phyloP scores from a whole-genome alignment of 1,284 basidiomycete species.

The Ustilago shanxiensis region DNA sequence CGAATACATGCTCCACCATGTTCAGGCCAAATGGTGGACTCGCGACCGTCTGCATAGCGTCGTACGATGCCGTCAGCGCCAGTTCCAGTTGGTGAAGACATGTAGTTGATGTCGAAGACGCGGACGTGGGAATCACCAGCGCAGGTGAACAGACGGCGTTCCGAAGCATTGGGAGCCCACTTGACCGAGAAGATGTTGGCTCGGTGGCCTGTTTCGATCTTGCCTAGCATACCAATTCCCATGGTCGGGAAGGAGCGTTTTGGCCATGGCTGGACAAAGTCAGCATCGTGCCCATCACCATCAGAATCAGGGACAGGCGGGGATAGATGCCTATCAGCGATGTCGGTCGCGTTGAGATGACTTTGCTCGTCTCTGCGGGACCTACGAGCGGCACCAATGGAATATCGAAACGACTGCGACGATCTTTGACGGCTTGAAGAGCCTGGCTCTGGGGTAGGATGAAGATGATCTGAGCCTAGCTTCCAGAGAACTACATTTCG shows the following conservation, averaged over 20 bases:
- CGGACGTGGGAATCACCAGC: constrained; percentile 85
- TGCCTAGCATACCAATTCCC: constrained; percentile 35
- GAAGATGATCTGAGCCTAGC: constrained; percentile 72
- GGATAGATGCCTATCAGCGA: too few relatives aligned
- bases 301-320: constrained; percentile 67
- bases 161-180: constrained; percentile 77
- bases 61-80: constrained; percentile 12
- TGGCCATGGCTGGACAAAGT: constrained; percentile 27
- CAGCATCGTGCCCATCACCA: constrained; percentile 52
- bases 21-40: constrained; percentile 30
- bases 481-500: constrained; percentile 80
- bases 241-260: constrained; percentile 22
- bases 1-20: constrained; percentile 51
- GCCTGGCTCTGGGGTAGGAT: constrained; percentile 49
- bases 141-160: constrained; percentile 75
- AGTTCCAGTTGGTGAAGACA: neutral
- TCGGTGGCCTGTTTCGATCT: constrained; percentile 73
- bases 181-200: constrained; percentile 89
- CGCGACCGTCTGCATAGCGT: constrained; percentile 15
- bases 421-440: constrained; percentile 2
- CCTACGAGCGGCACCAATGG: constrained; percentile 8
- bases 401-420: neutral
- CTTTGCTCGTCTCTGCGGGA: neutral
- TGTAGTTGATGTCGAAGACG: constrained; percentile 78
- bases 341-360: neutral